Base-by-base conservation (phyloP, 1,284 basidiomycete genomes). In the Boletellus deceptivus region DNA sequence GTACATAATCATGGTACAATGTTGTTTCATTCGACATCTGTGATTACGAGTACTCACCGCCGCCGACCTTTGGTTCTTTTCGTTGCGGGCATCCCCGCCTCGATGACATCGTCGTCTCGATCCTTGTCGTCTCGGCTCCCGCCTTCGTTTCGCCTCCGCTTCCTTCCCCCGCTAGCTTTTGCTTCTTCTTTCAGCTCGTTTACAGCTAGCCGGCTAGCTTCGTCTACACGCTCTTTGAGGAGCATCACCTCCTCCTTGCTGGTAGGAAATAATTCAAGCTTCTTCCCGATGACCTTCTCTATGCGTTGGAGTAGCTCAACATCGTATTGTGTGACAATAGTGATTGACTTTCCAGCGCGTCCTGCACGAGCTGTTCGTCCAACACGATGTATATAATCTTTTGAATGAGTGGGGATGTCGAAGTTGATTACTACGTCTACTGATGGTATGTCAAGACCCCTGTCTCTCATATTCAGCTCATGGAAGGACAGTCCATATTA, bases 371-470 rank as follows among this genome's bases (percentile, higher is more conserved):
- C 97, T 29, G 97, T 99, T 56, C 97, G 85, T 33, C 97, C 97
- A 17, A 99, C 97, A 50, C 97, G 86, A 69, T 99, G 97, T 51
- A 99, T 98, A 70, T 99, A 99, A 71, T 99, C 97, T 75, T 99
- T 99, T 25, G 95, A 98, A 70, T 99, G 93, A 6, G 93, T 93
- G 1, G 97, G 97, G 55, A 98, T 91, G 70, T 99, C 96, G 69
- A 93, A 99, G 72, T 99, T 99, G 72, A 99, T 92, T 47, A 99
- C 96, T 36, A 95, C 76, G 66, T 99, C 97, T 24, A 99, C 97
- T 16, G 90, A 84, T 5, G 96, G 95, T 53, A 99, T 98, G 72
- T 99, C 97, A 29, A 99, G 77, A 67, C 97, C 97, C 61, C 92
- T 90, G 55, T 27, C 29, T 48, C 39, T 48, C 25, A 50, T 40